Conservation (phyloP, 495 filamentous ascomycete genomes). For the Endocarpon pusillum region DNA sequence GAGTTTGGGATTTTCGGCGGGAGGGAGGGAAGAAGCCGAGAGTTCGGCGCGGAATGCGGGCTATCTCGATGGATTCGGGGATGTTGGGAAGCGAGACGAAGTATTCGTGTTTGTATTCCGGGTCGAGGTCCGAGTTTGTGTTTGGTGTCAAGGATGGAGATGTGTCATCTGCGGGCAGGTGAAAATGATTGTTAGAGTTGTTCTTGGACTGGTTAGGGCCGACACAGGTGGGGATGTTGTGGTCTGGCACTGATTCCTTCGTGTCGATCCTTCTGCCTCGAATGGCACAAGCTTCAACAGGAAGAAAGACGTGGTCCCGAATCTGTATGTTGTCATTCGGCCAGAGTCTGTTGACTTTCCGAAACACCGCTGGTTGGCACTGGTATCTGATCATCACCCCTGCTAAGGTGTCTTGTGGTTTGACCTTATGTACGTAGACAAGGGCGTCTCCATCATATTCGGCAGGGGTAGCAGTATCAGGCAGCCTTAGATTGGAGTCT, state of each 20-base stretch:
- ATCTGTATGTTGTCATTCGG: slow-evolving; percentile 76
- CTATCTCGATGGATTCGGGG: slow-evolving; percentile 61
- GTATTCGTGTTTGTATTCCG: slow-evolving; percentile 67
- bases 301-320: slow-evolving; percentile 63
- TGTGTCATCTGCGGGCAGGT: not conserved
- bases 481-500: slow-evolving; percentile 37
- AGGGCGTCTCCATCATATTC: slow-evolving; percentile 53
- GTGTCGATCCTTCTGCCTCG: slow-evolving; percentile 42
- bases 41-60: slow-evolving; percentile 59
- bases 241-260: too few relatives aligned
- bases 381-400: slow-evolving; percentile 82
- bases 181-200: not conserved
- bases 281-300: slow-evolving; percentile 76
- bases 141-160: slow-evolving; percentile 3
- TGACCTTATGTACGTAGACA: slow-evolving; percentile 82
- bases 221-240: too few relatives aligned
- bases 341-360: slow-evolving; percentile 87
- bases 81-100: slow-evolving; percentile 69
- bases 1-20: slow-evolving; percentile 57
- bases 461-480: slow-evolving; percentile 14
- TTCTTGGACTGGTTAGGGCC: not conserved
- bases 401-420: slow-evolving; percentile 65
- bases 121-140: slow-evolving; percentile 18
- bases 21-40: slow-evolving; percentile 86
- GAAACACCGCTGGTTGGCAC: slow-evolving; percentile 59